Base-by-base conservation (phyloP, 371 early-diverging fungal species). In the Nematocida parisii region DNA sequence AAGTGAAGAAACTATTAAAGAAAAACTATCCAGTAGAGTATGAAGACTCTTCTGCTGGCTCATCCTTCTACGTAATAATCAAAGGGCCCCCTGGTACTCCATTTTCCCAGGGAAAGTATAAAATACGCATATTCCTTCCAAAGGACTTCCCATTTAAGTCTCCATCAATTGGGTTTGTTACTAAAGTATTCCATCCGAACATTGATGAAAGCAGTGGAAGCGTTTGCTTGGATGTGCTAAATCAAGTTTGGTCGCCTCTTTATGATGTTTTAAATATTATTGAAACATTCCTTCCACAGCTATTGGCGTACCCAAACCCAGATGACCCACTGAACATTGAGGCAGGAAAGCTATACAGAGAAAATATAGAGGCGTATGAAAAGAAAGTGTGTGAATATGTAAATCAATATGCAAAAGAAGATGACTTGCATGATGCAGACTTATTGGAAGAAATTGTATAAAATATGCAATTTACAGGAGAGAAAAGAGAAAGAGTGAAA, bases 301-400 rank as follows among this genome's bases (percentile, higher is more conserved):
- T 97, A 40, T 88, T 98, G 70, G 90, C 94, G 50, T 97, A 98
- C 85, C 97, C 98, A 52, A 98, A 98, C 85, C 94, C 97, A 22
- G 93, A 94, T 5, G 98, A 98, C 87, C 98, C 98, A n/a, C 88
- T 98, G 75, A 97, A 97, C 85, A 94, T 96, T 67, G 97, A 98
- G 86, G 98, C 98, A 0, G 98, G 96, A 3, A 93, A 95, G 47
- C 84, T 97, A 81, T 88, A 94, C 87, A 93, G 96, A 93, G 90
- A 95, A 20, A 96, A 95, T 72, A 90, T 93, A 5, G 82, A 90
- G 0, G 90, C 91, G 47, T 98, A 97, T 86, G 95, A 96, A 33
- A 60, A 77, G 39, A 73, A 71, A 40, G 83, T 75, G 13, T 13
- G 61, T n/a, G 75, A 70, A 55, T 85, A 86, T 61, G 83, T 85